Base-by-base conservation (phyloP, 805 yeast genomes). In the Saccharomycopsis fermentans region DNA sequence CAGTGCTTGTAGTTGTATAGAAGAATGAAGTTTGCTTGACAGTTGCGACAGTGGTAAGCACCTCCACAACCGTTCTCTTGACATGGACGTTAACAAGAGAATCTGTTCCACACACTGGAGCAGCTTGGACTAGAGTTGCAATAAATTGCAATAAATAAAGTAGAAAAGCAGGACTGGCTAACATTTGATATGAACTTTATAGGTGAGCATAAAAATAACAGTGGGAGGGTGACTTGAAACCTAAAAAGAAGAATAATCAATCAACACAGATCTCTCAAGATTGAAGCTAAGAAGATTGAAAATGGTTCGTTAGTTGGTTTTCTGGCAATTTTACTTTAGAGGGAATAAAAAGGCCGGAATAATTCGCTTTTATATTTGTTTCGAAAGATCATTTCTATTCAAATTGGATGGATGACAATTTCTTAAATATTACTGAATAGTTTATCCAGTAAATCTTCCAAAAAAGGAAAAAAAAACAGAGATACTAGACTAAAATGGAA, bases 1-100 rank as follows among this genome's bases (percentile, higher is more conserved):
- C 69, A 14, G 82, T 78, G 26, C 78, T 73, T 29, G 80, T 77
- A 6, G 62, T 27, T n/a, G 63, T 61, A 36, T 50, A 53, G 29
- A 47, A 56, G 27, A 32, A 53, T 16, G 58, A 40, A 3, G 62
- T 58, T n/a, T 54, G 26, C 48, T 79, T 81, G 0, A 81, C 77
- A 35, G 74, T 71, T 50, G 65, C 70, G 67, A 67, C 60, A 8
- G 65, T 63, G 9, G 62, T 63, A 6, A 71, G 66, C 8, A 68
- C 67, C 17, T 58, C 55, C 12, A 59, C 63, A 14, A 61, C 62
- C 32, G 50, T 59, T 56, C 63, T 40, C 35, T 61, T 61, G 14
- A 40, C 59, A 29, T 59, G 57, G 11, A 35, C 52, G 4, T 29
- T 37, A 12, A 55, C 58, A 8, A 60, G 40, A 21, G 40, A 16